Conservation (phyloP, 441 rosid genomes). For the Populus hybrid region DNA sequence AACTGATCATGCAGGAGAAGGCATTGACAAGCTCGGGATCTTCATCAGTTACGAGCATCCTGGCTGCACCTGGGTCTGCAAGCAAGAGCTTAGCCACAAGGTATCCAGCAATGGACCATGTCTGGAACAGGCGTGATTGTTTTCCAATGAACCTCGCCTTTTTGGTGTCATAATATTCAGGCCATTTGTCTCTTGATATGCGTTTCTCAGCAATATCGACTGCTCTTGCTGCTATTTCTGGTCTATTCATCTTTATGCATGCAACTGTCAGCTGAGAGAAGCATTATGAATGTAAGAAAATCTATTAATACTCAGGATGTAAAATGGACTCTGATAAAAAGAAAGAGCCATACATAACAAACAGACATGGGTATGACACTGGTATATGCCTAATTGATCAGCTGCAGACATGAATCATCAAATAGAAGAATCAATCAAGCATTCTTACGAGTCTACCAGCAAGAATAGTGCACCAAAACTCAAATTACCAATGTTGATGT, state of each 20-base stretch:
- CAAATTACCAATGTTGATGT: not conserved
- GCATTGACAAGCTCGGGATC: slow-evolving; percentile 47
- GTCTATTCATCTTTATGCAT: slow-evolving; percentile 43
- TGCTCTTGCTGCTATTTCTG: slow-evolving; percentile 40
- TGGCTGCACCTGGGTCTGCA: slow-evolving; percentile 28
- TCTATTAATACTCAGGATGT: not conserved
- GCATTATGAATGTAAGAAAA: not conserved
- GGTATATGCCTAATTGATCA: not conserved
- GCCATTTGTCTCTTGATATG: slow-evolving; percentile 43
- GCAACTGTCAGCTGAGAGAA: slow-evolving; percentile 41
- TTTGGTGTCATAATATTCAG: slow-evolving; percentile 50
- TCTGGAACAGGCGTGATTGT: slow-evolving; percentile 39
- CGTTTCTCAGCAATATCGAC: slow-evolving; percentile 37
- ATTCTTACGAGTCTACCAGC: not conserved
- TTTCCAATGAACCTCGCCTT: slow-evolving; percentile 42
- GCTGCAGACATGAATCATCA: not conserved
- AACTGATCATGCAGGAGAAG: slow-evolving; percentile 42
- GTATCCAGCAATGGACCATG: slow-evolving; percentile 52
- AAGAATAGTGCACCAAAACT: not conserved
- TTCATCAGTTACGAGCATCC: slow-evolving; percentile 36
- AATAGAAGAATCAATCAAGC: not conserved
- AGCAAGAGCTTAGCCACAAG: slow-evolving; percentile 45
- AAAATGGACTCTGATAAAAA: not conserved
- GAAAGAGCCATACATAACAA: not conserved
- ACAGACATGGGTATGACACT: not conserved